phyloP scores from a whole-genome alignment of 208 protist genomes.

The Trichomonas vaginalis region DNA sequence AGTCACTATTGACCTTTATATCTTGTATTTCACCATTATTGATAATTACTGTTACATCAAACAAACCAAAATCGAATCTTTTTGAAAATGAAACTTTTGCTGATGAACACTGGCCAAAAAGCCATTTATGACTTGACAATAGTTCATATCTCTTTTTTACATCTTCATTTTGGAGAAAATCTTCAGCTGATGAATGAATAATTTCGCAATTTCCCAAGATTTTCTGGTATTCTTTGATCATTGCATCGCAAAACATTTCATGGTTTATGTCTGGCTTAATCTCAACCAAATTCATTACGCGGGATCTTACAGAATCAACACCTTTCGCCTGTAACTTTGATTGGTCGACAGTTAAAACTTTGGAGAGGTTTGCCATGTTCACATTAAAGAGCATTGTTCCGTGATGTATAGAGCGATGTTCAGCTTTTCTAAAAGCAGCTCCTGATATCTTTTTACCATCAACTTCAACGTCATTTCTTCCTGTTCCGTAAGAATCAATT shows the following conservation, averaged over 20 bases:
- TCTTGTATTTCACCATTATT: neutral
- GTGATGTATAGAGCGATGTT: neutral
- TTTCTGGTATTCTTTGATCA: neutral
- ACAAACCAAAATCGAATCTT: neutral
- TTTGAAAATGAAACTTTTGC: neutral
- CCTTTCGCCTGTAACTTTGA: neutral
- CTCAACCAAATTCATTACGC: neutral
- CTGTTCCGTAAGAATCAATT: neutral
- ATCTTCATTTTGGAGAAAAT: neutral
- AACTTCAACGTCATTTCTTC: neutral
- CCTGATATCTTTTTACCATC: neutral
- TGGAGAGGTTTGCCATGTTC: neutral
- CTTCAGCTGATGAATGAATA: neutral
- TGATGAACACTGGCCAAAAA: neutral
- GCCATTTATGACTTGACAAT: neutral
- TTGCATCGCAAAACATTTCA: neutral
- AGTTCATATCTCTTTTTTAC: neutral
- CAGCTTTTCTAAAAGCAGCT: neutral
- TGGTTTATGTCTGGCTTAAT: neutral
- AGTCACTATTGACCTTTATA: neutral
- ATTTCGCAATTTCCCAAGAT: neutral
- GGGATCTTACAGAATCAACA: neutral
- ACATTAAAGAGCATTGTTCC: neutral
- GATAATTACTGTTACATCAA: neutral
- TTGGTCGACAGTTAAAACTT: neutral